Conservation (phyloP, 2,329 filamentous ascomycete species). For the Dryadomyces quercus-mongolicae region DNA sequence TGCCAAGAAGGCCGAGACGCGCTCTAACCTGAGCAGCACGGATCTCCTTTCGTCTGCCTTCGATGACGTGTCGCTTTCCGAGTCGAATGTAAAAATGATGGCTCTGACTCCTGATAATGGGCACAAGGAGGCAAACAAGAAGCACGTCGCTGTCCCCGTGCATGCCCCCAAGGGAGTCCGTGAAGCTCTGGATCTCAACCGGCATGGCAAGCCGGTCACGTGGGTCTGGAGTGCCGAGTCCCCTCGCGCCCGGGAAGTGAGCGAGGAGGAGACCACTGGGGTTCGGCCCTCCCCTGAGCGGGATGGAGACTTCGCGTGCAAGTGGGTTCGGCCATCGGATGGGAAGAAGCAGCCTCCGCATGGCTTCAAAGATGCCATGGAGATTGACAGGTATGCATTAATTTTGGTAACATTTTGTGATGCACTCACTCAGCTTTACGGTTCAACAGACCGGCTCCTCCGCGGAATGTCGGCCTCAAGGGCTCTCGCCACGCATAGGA, state of each 20-base stretch:
- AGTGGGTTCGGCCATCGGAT: background rate
- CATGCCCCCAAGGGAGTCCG: background rate
- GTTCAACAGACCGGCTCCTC: background rate
- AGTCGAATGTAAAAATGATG: background rate
- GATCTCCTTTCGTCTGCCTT: background rate
- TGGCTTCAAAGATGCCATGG: background rate
- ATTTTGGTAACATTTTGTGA: background rate
- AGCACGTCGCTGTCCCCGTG: background rate
- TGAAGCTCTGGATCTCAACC: conserved; percentile 5
- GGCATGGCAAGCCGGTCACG: conserved; percentile 1
- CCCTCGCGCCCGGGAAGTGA: background rate
- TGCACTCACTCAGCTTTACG: background rate
- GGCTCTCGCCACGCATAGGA: conserved; percentile 8
- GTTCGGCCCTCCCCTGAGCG: background rate
- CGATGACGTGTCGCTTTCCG: background rate
- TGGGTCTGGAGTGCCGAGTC: conserved; percentile 2
- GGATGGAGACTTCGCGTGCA: background rate
- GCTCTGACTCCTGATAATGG: background rate
- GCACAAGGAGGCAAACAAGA: too few species aligned
- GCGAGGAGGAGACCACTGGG: background rate
- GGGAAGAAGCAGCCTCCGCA: too few species aligned
- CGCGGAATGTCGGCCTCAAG: conserved; percentile 4
- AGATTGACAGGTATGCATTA: background rate
- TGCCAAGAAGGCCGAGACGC: background rate
- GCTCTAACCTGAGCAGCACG: too few species aligned